Conservation (phyloP, 371 early-diverging fungal species). For the Smittium culicis region DNA sequence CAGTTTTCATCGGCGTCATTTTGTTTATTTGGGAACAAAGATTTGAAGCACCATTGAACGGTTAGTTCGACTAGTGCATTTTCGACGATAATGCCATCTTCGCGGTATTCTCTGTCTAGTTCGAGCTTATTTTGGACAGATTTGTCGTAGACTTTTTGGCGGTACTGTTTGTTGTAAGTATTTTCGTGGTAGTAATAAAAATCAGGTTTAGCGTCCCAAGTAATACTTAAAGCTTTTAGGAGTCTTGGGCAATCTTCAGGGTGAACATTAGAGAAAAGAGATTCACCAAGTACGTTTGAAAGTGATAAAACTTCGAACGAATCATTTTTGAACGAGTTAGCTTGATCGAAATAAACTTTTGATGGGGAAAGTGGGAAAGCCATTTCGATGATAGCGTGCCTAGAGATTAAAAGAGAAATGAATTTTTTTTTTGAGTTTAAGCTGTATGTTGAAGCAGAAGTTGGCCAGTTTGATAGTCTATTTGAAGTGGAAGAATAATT, state of each 20-base stretch:
- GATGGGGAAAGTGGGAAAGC: slow-evolving; percentile 25
- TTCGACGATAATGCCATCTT: slow-evolving; percentile 26
- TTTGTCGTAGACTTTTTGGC: slow-evolving; percentile 7
- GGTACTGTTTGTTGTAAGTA: slow-evolving; percentile 26
- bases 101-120: slow-evolving; percentile 12
- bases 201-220: slow-evolving; percentile 32
- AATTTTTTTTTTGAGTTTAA: slow-evolving; percentile 18
- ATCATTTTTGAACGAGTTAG: slow-evolving; percentile 9
- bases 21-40: slow-evolving; percentile 10
- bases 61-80: slow-evolving; percentile 30
- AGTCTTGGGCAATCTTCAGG: slow-evolving; percentile 28
- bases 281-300: slow-evolving; percentile 25
- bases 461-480: too few relatives aligned
- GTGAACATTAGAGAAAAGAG: slow-evolving; percentile 26
- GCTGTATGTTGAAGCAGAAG: background rate
- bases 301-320: slow-evolving; percentile 20
- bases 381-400: slow-evolving; percentile 32
- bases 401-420: slow-evolving; percentile 30
- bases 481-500: background rate
- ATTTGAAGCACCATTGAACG: slow-evolving; percentile 24
- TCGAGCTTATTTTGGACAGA: slow-evolving; percentile 2
- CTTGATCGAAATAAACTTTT: slow-evolving; percentile 10
- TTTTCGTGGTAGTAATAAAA: slow-evolving; percentile 28
- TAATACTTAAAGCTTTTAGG: slow-evolving; percentile 28
- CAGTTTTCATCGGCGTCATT: background rate